phyloP scores from a whole-genome alignment of 768 basidiomycete genomes.

The Lanmaoa rubissima region DNA sequence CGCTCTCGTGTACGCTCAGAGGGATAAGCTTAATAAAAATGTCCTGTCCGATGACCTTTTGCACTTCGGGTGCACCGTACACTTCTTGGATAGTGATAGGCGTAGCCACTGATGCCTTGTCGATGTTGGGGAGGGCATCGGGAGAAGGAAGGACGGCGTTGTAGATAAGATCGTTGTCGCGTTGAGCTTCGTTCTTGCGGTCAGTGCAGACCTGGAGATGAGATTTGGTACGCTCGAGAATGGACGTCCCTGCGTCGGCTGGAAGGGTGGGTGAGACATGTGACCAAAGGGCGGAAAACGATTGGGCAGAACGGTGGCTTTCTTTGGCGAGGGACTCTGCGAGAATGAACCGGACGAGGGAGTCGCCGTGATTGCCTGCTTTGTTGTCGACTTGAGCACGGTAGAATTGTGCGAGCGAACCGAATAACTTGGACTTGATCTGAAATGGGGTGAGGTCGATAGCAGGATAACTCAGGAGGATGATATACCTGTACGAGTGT shows the following conservation, averaged over 20 bases:
- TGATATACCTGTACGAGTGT: constrained; percentile 70
- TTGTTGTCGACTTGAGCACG: constrained; percentile 76
- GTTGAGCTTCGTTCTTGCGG: constrained; percentile 67
- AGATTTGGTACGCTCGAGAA: constrained; percentile 80
- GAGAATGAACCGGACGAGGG: constrained; percentile 72
- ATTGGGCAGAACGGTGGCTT: constrained; percentile 62
- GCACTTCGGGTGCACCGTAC: constrained; percentile 86
- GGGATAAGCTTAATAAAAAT: constrained; percentile 87
- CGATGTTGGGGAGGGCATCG: constrained; percentile 76
- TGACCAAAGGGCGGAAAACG: constrained; percentile 71
- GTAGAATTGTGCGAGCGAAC: constrained; percentile 83
- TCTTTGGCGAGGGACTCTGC: constrained; percentile 85
- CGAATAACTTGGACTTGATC: constrained; percentile 91
- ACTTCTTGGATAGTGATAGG: constrained; percentile 94
- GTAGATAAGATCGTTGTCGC: constrained; percentile 97
- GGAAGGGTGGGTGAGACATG: constrained; percentile 81
- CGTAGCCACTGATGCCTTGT: constrained; percentile 78
- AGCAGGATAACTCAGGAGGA: not conserved
- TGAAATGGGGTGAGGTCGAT: constrained; percentile 30
- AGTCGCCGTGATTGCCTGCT: constrained; percentile 81
- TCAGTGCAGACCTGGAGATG: constrained; percentile 78
- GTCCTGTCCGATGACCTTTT: constrained; percentile 92
- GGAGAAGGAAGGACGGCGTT: constrained; percentile 82
- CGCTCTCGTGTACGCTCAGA: constrained; percentile 92
- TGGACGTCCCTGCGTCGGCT: constrained; percentile 76